These are phyloP conservation scores for Diaporthe sp. DNA, from an alignment of 2,329 filamentous ascomycete species.

Conservation along the genomic window DNA sequence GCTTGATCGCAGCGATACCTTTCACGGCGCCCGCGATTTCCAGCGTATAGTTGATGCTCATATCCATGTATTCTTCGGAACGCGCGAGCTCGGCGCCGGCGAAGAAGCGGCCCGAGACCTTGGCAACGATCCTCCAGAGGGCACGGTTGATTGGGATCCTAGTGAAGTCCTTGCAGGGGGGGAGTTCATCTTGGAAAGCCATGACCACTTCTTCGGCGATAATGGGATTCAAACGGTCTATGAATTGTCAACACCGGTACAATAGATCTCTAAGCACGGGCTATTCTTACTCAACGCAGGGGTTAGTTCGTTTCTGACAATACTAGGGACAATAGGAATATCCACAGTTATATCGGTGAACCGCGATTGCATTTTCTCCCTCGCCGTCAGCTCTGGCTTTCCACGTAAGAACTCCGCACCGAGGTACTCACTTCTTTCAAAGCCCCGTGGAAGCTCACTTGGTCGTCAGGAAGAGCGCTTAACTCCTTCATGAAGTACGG, in stretches of 20 bases:
- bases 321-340: constrained; percentile 33
- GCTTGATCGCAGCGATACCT: constrained; percentile 47
- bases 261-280: background rate
- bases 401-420: background rate
- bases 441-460: constrained; percentile 32
- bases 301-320: constrained; percentile 35
- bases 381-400: constrained; percentile 6
- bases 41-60: constrained; percentile 61
- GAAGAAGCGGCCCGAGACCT: constrained; percentile 62
- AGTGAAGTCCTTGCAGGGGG: constrained; percentile 56
- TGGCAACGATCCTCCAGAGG: constrained; percentile 61
- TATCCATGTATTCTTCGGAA: constrained; percentile 59
- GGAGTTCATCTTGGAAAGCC: constrained; percentile 52
- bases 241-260: background rate
- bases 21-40: constrained; percentile 55
- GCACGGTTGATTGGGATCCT: constrained; percentile 54
- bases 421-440: constrained; percentile 33
- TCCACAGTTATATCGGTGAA: constrained; percentile 25
- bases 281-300: constrained; percentile 36
- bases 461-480: constrained; percentile 36
- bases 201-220: constrained; percentile 55
- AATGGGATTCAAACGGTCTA: constrained; percentile 52
- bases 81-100: constrained; percentile 62
- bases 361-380: constrained; percentile 33
- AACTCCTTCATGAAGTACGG: constrained; percentile 34